These are phyloP conservation scores for Penicillium crustosum DNA, from an alignment of 2,329 filamentous ascomycete genomes.

Conservation along the genomic window DNA sequence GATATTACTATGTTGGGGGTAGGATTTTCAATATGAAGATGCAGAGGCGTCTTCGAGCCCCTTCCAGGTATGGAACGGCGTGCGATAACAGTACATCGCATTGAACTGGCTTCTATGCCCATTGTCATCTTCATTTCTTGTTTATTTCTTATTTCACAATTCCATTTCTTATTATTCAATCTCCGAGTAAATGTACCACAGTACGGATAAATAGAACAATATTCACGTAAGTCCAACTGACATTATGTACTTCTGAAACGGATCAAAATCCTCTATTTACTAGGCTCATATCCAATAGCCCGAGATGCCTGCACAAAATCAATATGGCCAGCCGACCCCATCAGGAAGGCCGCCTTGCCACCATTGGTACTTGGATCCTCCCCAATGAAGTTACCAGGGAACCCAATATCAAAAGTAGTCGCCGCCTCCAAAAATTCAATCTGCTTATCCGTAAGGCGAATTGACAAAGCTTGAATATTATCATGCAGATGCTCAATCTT, in stretches of 20 bases:
- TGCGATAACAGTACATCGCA: conserved; percentile 17
- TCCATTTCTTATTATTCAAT: background rate
- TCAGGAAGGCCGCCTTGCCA: conserved; percentile 14
- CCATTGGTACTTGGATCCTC: conserved; percentile 27
- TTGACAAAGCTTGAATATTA: conserved; percentile 29
- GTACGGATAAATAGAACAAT: background rate
- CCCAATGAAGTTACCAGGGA: conserved; percentile 62
- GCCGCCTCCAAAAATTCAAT: conserved; percentile 66
- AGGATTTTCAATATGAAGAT: conserved; percentile 8
- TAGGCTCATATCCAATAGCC: conserved; percentile 23
- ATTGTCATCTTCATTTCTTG: background rate
- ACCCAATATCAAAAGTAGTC: conserved; percentile 63
- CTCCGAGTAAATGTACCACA: background rate
- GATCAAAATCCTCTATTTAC: conserved; percentile 1
- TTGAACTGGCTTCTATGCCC: conserved; percentile 9
- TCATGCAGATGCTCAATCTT: conserved; percentile 65
- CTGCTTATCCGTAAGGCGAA: conserved; percentile 59
- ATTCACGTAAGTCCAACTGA: background rate
- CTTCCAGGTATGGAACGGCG: conserved; percentile 12
- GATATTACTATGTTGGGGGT: conserved; percentile 12
- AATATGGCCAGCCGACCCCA: conserved; percentile 13
- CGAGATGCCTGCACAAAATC: conserved; percentile 23
- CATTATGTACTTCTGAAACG: background rate
- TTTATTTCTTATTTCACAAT: background rate
- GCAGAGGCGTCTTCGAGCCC: conserved; percentile 7